Evolutionary conservation across 345 rosid species (phyloP).

Genomic region (Gossypium arboreum): DNA sequence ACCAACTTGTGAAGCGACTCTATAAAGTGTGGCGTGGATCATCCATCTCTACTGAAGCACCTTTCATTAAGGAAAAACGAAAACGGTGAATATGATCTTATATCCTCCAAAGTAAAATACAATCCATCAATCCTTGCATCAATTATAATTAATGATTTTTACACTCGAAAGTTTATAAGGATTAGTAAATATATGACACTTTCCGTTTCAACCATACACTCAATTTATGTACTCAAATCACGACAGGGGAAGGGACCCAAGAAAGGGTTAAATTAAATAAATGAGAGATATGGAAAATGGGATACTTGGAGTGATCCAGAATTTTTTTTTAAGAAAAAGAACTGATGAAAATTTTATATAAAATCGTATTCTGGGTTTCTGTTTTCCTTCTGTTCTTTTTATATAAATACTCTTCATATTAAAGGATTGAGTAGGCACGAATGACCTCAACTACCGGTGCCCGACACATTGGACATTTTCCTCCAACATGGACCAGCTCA

Average conservation of each 20-base stretch:
- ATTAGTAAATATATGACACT: background rate
- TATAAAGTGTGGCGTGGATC: too few species aligned
- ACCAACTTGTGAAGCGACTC: too few species aligned
- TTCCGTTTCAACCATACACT: slow-evolving; percentile 14
- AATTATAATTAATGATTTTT: background rate
- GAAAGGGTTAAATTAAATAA: background rate
- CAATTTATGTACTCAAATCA: slow-evolving; percentile 11
- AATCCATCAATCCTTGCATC: background rate
- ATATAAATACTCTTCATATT: slow-evolving; percentile 15
- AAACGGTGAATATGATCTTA: background rate
- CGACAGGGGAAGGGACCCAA: background rate
- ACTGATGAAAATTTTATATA: background rate
- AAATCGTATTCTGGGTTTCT: slow-evolving; percentile 1
- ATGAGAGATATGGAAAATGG: background rate
- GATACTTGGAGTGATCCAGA: slow-evolving; percentile 3
- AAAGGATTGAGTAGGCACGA: slow-evolving; percentile 70
- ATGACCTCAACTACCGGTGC: slow-evolving; percentile 90
- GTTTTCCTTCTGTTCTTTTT: background rate
- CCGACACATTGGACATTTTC: slow-evolving; percentile 90
- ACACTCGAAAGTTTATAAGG: background rate
- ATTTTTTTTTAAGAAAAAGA: background rate
- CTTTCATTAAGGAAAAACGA: background rate
- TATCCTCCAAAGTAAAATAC: background rate
- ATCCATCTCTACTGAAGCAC: background rate
- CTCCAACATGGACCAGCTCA: slow-evolving; percentile 63